A percentile compares a stretch with the other conserved stretches of the same genome.
phyloP scores from a whole-genome alignment of 257 asterid species.

The Petrea volubilis region DNA sequence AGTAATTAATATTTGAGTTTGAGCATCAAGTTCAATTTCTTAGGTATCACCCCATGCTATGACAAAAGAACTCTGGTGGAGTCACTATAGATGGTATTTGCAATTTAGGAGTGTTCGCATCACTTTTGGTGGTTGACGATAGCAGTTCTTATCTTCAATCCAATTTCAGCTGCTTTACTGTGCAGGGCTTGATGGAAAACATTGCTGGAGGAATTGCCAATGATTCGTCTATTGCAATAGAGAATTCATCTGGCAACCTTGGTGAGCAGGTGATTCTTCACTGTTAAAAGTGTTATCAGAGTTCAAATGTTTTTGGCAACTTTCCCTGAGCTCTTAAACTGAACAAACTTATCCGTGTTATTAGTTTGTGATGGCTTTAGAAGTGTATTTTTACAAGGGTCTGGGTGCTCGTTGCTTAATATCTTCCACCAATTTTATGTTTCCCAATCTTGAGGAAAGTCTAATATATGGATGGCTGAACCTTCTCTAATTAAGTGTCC shows the following conservation, averaged over 20 bases:
- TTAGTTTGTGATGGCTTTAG: not conserved
- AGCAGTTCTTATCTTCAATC: not conserved
- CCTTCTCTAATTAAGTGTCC: no score
- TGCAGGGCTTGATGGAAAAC: slow-evolving; percentile 42
- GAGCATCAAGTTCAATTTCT: not conserved
- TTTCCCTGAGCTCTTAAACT: slow-evolving; percentile 4
- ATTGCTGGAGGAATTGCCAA: slow-evolving; percentile 33
- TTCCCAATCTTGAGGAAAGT: not conserved
- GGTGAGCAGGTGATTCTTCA: slow-evolving; percentile 37
- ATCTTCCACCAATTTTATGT: not conserved
- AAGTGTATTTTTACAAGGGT: not conserved
- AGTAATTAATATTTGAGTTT: not conserved
- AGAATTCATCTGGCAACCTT: slow-evolving; percentile 33
- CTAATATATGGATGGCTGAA: not conserved
- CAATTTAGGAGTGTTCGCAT: not conserved
- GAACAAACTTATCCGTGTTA: not conserved
- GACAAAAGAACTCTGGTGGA: not conserved
- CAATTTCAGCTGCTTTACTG: slow-evolving; percentile 11
- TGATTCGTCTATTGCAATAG: slow-evolving; percentile 33
- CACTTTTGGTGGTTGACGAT: not conserved
- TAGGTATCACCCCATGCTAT: not conserved
- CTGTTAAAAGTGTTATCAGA: not conserved
- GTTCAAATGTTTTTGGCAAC: not conserved
- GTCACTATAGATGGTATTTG: not conserved
- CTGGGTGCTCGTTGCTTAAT: not conserved